Percentiles rank a stretch among this genome's conserved stretches.
Conservation (phyloP, 352 stramenopile species). For the Phytopythium chamaehyphon region DNA sequence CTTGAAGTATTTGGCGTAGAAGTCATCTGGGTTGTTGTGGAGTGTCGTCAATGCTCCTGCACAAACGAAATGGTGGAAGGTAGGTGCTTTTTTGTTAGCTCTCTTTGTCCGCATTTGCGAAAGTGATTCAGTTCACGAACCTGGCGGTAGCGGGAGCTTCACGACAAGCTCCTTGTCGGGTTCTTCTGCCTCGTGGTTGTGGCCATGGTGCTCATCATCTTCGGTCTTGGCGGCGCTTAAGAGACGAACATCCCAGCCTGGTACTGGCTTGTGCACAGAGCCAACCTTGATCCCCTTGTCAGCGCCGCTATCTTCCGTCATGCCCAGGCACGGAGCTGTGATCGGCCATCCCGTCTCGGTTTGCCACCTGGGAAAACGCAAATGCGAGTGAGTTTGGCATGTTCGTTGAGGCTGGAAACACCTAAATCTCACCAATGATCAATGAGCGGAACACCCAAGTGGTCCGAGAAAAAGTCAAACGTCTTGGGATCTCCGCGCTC, state of each 20-base stretch:
- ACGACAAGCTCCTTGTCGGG: conserved; percentile 68
- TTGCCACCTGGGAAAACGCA: conserved; percentile 62
- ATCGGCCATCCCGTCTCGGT: conserved; percentile 88
- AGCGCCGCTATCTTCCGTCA: conserved; percentile 44
- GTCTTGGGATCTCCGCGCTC: conserved; percentile 87
- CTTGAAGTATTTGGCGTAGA: conserved; percentile 76
- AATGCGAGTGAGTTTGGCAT: neutral
- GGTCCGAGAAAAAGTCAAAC: conserved; percentile 68
- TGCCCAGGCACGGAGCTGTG: conserved; percentile 61
- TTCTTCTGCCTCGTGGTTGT: conserved; percentile 52
- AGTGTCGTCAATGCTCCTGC: conserved; percentile 69
- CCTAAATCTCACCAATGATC: conserved; percentile 65
- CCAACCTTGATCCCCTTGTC: conserved; percentile 56
- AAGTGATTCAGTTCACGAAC: conserved; percentile 8
- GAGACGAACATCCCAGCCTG: conserved; percentile 76
- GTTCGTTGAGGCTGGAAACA: neutral
- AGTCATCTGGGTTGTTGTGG: conserved; percentile 84
- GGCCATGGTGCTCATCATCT: conserved; percentile 34
- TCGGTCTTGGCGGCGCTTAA: conserved; percentile 44
- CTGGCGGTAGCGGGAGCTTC: conserved; percentile 84
- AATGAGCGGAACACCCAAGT: conserved; percentile 57
- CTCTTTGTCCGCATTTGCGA: no score
- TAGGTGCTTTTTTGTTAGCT: neutral
- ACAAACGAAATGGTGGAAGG: neutral
- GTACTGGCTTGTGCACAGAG: conserved; percentile 58